A percentile compares a stretch with the other conserved stretches of the same genome.
These are phyloP conservation scores for Alternaria infectoria DNA, from an alignment of 2,329 filamentous ascomycete genomes.

Conservation along the genomic window DNA sequence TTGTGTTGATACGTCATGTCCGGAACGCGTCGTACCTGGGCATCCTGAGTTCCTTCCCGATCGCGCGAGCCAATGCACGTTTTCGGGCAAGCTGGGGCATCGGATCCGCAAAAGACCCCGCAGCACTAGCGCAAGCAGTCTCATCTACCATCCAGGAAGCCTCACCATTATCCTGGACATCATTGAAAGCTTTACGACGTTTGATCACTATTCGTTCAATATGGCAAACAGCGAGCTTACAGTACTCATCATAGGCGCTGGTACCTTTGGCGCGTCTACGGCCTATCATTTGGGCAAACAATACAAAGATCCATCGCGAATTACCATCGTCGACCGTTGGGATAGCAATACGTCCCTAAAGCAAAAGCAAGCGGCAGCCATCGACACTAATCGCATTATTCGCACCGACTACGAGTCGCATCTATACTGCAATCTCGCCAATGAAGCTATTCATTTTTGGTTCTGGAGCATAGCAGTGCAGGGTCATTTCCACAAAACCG, in stretches of 20 bases:
- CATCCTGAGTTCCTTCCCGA: not conserved
- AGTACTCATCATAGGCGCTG: constrained; percentile 67
- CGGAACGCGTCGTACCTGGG: not conserved
- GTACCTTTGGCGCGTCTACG: constrained; percentile 70
- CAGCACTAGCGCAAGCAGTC: constrained; percentile 10
- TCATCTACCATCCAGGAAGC: constrained; percentile 4
- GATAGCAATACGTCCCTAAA: constrained; percentile 44
- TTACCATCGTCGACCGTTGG: constrained; percentile 41
- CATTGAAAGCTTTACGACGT: not conserved
- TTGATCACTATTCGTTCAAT: not conserved
- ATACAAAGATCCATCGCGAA: constrained; percentile 53
- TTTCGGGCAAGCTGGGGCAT: constrained; percentile 8
- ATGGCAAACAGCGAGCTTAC: constrained; percentile 20
- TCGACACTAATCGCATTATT: constrained; percentile 68
- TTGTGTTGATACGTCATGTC: not conserved
- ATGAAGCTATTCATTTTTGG: constrained; percentile 50
- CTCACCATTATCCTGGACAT: not conserved
- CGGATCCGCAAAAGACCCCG: constrained; percentile 16
- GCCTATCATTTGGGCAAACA: constrained; percentile 66
- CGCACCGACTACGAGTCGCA: constrained; percentile 64
- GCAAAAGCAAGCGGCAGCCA: constrained; percentile 60
- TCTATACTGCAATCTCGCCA: constrained; percentile 61
- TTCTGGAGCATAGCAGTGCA: constrained; percentile 44
- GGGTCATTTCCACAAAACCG: constrained; percentile 62
- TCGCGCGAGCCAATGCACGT: constrained; percentile 7